Base-by-base conservation (phyloP, 495 filamentous ascomycete species). In the Staphylotrichum tortipilum region DNA sequence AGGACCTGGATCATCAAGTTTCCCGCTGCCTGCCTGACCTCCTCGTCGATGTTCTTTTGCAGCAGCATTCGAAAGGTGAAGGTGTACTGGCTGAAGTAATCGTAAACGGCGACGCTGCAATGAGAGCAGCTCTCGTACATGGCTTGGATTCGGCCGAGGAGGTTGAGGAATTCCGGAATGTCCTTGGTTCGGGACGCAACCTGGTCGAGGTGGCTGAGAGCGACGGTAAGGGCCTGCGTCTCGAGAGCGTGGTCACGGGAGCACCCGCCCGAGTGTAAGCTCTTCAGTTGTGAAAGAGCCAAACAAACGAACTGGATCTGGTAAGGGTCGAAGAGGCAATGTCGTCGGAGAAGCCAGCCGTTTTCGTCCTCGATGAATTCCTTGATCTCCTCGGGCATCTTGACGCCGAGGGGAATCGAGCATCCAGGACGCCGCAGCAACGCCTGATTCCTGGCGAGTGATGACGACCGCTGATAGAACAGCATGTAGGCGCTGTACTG, bases 401-500 rank as follows among this genome's bases (percentile, higher is more conserved):
- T 58, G 11, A 85, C 69, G 33, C 75, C 78, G 7, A 84, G 68
- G 5, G 82, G 80, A 35, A 67, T 65, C 7, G 66, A 54, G 35
- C 57, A 22, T 33, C 61, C 61, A 5, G 59, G 55, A 5, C 36
- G 40, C 40, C 52, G 57, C 8, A 75, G 55, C 1, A 64, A 52
- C 34, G 68, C 63, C 58, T 76, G 72, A 42, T 72, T 69, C 47
- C 54, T 64, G 17, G 78, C 73, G 48, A 88, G 72, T 11, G 78
- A 79, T 2, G 84, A 81, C 4, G 83, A 81, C 49, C 92, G 78
- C 62, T 95, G 85, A 60, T 97, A 99, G 68, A 99, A 96, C 33
- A 99, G 75, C 88, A 97, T 95, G 59, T 99, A 99, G 15, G 90
- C 92, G 65, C 85, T 94, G 70, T 82, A 90, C 7, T 74, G 73